Evolutionary conservation across 345 rosid species (phyloP).

Genomic region (Salix arbutifolia): DNA sequence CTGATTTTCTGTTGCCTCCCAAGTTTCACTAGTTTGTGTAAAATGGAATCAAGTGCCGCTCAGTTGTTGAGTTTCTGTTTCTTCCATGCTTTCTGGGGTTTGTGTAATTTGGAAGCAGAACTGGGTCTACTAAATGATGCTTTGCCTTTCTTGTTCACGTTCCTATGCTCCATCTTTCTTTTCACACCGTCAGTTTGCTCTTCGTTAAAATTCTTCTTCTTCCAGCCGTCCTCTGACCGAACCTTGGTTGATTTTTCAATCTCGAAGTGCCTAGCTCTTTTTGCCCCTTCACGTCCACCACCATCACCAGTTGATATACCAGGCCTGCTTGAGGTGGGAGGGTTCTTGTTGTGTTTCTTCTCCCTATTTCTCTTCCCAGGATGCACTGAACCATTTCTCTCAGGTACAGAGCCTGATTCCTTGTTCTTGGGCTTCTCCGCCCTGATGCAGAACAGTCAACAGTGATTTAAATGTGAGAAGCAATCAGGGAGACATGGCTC

Average conservation of each 20-base stretch:
- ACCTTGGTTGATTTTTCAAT: conserved; percentile 10
- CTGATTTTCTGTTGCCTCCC: conserved; percentile 5
- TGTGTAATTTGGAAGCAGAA: conserved; percentile 13
- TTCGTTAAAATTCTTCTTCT: conserved; percentile 13
- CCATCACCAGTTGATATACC: conserved; percentile 4
- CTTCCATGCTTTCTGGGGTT: conserved; percentile 15
- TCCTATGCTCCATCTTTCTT: conserved; percentile 13
- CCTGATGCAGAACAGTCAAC: conserved; percentile 16
- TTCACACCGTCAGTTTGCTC: conserved; percentile 10
- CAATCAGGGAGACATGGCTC: neutral
- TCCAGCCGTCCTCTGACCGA: conserved; percentile 10
- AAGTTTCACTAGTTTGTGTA: neutral
- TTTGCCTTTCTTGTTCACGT: neutral
- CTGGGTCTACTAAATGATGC: conserved; percentile 4
- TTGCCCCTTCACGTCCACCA: conserved; percentile 14
- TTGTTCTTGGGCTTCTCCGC: conserved; percentile 19
- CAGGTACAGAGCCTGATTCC: conserved; percentile 1
- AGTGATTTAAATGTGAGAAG: neutral
- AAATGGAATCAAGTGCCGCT: conserved; percentile 7
- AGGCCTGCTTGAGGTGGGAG: conserved; percentile 9
- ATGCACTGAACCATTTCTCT: neutral
- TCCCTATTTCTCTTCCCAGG: conserved; percentile 20
- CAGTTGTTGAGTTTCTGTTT: conserved; percentile 6
- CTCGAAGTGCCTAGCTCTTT: conserved; percentile 3
- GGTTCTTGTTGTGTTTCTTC: neutral